Conservation (phyloP, 2,329 filamentous ascomycete species). For the Aspergillaceae sp. region DNA sequence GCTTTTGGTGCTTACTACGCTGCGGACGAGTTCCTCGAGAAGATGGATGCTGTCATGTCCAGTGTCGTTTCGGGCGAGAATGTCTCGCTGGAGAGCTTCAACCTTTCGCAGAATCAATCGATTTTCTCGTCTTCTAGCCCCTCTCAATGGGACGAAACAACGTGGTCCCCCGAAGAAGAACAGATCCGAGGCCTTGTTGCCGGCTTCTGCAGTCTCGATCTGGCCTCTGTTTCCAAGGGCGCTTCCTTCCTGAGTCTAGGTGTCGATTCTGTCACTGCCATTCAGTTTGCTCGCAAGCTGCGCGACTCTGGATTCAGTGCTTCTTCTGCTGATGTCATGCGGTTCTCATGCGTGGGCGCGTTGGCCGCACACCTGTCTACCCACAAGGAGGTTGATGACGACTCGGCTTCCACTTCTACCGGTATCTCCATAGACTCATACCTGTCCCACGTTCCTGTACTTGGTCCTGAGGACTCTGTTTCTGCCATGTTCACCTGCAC, state of each 20-base stretch:
- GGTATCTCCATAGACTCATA: constrained; percentile 6
- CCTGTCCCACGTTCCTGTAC: constrained; percentile 9
- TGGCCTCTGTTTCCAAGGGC: constrained; percentile 16
- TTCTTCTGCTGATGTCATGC: constrained; percentile 30
- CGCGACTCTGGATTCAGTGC: constrained; percentile 18
- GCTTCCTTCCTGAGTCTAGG: constrained; percentile 27
- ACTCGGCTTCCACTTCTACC: not conserved
- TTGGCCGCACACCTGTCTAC: constrained; percentile 12
- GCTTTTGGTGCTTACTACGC: constrained; percentile 15
- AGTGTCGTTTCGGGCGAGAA: constrained; percentile 17
- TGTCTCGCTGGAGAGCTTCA: constrained; percentile 17
- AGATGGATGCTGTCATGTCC: constrained; percentile 23
- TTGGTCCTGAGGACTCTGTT: constrained; percentile 13
- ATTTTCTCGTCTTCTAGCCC: not conserved
- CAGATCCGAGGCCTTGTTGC: constrained; percentile 16
- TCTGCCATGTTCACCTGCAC: constrained; percentile 49
- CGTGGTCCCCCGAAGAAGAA: constrained; percentile 16
- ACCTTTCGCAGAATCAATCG: constrained; percentile 6
- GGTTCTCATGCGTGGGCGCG: constrained; percentile 22
- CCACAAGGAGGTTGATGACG: constrained; percentile 2
- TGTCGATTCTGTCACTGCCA: constrained; percentile 26
- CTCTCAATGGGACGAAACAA: constrained; percentile 11
- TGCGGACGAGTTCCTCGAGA: constrained; percentile 22
- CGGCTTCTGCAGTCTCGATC: constrained; percentile 16
- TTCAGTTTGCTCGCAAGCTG: constrained; percentile 24